Evolutionary conservation across 345 rosid species (phyloP).

Genomic region (Crucihimalaya himalaica): DNA sequence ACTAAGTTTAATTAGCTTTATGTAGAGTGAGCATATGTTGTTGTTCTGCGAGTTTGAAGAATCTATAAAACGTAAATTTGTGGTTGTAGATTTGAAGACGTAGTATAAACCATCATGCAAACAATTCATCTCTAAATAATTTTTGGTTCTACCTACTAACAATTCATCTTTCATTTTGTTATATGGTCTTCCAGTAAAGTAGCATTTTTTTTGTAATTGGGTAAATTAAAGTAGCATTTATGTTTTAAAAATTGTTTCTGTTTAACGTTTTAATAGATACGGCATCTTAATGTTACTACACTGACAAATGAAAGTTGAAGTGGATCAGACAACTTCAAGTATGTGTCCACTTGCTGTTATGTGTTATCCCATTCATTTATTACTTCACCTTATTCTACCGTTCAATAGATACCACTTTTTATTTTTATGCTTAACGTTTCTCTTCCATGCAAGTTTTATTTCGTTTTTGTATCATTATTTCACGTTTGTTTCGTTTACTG

Average conservation of each 20-base stretch:
- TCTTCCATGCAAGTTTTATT: not conserved
- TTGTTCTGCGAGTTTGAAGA: not conserved
- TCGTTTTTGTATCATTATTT: not conserved
- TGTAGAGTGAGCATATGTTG: not conserved
- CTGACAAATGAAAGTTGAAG: not conserved
- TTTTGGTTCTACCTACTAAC: not conserved
- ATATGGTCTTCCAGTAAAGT: not conserved
- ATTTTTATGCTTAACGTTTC: not conserved
- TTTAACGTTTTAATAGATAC: not conserved
- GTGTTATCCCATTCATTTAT: not conserved
- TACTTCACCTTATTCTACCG: not conserved
- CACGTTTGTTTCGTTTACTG: not conserved
- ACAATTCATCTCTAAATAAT: not conserved
- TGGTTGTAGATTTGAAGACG: not conserved
- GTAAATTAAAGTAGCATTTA: not conserved
- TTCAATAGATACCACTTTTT: not conserved
- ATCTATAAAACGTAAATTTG: not conserved
- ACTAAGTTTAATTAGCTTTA: not conserved
- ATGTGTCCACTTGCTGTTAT: not conserved
- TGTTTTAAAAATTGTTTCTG: not conserved
- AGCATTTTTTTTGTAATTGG: not conserved
- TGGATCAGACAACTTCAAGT: not conserved
- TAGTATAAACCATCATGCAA: too few species aligned
- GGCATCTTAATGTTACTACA: not conserved
- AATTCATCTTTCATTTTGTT: not conserved